These are phyloP conservation scores for Beauveria sp. DNA, from an alignment of 2,329 filamentous ascomycete genomes.

Conservation along the genomic window DNA sequence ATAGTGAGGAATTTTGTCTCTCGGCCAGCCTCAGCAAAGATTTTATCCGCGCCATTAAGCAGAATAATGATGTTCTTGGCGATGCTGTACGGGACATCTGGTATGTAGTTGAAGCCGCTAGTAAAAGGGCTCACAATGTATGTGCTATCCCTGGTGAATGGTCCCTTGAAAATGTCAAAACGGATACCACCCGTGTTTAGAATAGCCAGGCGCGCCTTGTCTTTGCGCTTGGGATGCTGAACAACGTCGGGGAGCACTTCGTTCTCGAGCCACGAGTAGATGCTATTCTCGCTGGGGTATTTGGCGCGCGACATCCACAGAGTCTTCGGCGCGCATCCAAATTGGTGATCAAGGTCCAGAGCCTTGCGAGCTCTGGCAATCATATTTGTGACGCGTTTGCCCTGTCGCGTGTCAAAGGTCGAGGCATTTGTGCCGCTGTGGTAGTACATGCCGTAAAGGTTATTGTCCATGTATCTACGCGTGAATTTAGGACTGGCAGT, in stretches of 20 bases:
- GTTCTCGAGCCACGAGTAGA: conserved; percentile 74
- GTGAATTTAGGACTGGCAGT: conserved; percentile 50
- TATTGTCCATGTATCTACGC: conserved; percentile 88
- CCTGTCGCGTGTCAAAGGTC: conserved; percentile 69
- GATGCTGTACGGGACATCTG: conserved; percentile 70
- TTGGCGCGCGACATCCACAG: conserved; percentile 75
- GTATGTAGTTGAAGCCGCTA: conserved; percentile 67
- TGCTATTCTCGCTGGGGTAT: conserved; percentile 65
- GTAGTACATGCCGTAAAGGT: conserved; percentile 73
- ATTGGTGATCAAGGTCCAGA: conserved; percentile 63
- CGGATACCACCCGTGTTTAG: conserved; percentile 87
- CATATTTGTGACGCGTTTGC: conserved; percentile 60
- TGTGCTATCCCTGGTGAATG: conserved; percentile 80
- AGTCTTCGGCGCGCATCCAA: conserved; percentile 75
- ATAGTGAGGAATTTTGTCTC: conserved; percentile 40
- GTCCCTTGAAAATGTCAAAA: conserved; percentile 90
- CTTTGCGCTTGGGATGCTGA: conserved; percentile 46
- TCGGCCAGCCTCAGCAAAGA: conserved; percentile 31
- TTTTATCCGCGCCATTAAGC: conserved; percentile 47
- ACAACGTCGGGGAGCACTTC: conserved; percentile 65
- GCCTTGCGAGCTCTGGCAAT: conserved; percentile 63
- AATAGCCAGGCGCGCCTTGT: conserved; percentile 62
- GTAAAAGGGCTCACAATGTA: conserved; percentile 85
- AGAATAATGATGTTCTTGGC: conserved; percentile 61
- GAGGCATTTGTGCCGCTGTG: conserved; percentile 66